Evolutionary conservation across 768 basidiomycete species (phyloP), one percentile per base, ranked within the genome.

Genomic region (Agaricus blazei): DNA sequence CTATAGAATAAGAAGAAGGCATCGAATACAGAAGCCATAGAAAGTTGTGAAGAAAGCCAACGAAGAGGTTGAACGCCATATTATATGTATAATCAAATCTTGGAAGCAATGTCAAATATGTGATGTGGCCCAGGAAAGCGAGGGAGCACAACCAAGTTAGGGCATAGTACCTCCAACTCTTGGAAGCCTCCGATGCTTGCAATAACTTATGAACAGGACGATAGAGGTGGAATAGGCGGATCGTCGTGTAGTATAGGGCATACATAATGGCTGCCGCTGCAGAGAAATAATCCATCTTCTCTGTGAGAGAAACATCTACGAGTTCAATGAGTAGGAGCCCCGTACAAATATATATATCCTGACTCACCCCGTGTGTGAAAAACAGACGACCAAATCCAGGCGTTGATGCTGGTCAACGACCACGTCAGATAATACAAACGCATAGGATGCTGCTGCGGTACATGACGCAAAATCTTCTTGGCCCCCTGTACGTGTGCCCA

Each of bases 21-120:
- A 84, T 71, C 2, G 88, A 75, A 69, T 89, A 98, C 11, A 80
- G 52, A 29, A 86, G 65, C 96, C 97, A 98, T 14, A 96, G 68
- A 27, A 80, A 37, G 67, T 96, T 93, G 70, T 98, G 94, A 1
- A 73, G 57, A 34, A 93, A 61, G 2, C 93, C 96, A 56, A 98
- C 60, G 54, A 71, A 60, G 62, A 94, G 70, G 70, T 93, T 94
- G 76, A 91, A 93, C 0, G 75, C 66, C 70, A 96, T 90, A 75
- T 98, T 98, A 75, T 97, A 99, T 6, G 86, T 72, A 67, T 99
- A 98, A 72, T 95, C 87, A 72, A 96, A 97, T 50, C 87, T 83
- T 27, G 87, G 85, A 44, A 85, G 78, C 12, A 85, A 66, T 44
- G 78, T 78, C 42, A 98, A 77, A 72, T 98, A 98, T 11, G 84